Conservation (phyloP, 306 rosid species). For the Trifolium dubium region DNA sequence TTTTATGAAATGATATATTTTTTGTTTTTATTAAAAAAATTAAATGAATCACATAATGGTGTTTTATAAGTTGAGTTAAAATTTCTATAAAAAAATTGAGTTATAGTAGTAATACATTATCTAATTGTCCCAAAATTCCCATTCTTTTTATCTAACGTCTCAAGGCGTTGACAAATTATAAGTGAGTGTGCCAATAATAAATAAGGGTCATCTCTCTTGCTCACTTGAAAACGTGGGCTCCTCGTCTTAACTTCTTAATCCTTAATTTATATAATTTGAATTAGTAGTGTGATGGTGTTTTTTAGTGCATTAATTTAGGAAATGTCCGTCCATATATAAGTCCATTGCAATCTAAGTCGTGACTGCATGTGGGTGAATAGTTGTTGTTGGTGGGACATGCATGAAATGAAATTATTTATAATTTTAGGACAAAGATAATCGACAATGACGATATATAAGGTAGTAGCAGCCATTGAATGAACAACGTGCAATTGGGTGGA, state of each 20-base stretch:
- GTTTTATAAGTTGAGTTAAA: too few species aligned
- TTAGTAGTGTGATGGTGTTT: slow-evolving; percentile 24
- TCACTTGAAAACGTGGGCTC: slow-evolving; percentile 24
- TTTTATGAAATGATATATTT: too few species aligned
- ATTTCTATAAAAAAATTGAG: too few species aligned
- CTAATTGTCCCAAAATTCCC: too few species aligned
- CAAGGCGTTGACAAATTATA: not conserved
- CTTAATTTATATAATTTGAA: not conserved
- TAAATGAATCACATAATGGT: too few species aligned
- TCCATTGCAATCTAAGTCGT: slow-evolving; percentile 34
- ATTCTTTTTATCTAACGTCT: too few species aligned
- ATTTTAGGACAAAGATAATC: slow-evolving; percentile 2
- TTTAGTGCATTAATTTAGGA: slow-evolving; percentile 21
- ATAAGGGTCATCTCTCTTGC: not conserved
- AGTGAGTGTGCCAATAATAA: not conserved
- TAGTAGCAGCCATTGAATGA: slow-evolving; percentile 37
- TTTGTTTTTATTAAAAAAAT: too few species aligned
- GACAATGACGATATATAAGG: slow-evolving; percentile 21
- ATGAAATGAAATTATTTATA: slow-evolving; percentile 4
- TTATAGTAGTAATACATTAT: too few species aligned
- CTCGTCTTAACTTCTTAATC: not conserved
- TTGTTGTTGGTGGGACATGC: slow-evolving; percentile 38
- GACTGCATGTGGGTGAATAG: slow-evolving; percentile 45
- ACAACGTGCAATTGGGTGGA: slow-evolving; percentile 36
- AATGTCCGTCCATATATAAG: not conserved